A percentile compares a stretch with the other conserved stretches of the same genome.
These are phyloP conservation scores for Gyrodon lividus DNA, from an alignment of 768 basidiomycete genomes.

Conservation along the genomic window DNA sequence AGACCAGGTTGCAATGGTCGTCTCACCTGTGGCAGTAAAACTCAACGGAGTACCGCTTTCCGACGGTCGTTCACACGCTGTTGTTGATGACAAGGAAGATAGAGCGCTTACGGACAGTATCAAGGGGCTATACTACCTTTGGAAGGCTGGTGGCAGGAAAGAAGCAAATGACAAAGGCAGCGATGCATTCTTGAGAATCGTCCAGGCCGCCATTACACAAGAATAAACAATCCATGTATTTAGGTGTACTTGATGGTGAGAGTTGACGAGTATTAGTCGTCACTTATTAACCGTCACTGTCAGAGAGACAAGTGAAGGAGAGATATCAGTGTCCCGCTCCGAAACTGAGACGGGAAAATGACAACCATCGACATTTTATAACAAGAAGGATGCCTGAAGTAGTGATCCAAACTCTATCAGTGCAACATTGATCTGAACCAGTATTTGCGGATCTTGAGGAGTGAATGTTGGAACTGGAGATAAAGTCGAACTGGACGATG, in stretches of 20 bases:
- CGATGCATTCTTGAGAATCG: slow-evolving; percentile 34
- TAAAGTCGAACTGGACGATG: slow-evolving; percentile 10
- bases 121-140: slow-evolving; percentile 56
- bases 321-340: neutral
- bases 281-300: neutral
- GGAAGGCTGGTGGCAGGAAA: slow-evolving; percentile 43
- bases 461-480: slow-evolving; percentile 15
- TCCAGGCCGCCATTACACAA: slow-evolving; percentile 28
- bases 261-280: neutral
- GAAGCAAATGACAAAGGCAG: slow-evolving; percentile 20
- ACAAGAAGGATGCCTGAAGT: slow-evolving; percentile 12
- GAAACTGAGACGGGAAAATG: no score
- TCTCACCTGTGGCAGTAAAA: slow-evolving; percentile 15
- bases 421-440: slow-evolving; percentile 24
- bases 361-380: neutral
- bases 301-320: neutral
- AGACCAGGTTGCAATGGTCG: slow-evolving; percentile 9
- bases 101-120: slow-evolving; percentile 52
- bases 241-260: neutral
- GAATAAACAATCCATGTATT: slow-evolving; percentile 9
- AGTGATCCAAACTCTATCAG: slow-evolving; percentile 25
- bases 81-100: slow-evolving; percentile 24
- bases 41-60: slow-evolving; percentile 11
- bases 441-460: slow-evolving; percentile 19
- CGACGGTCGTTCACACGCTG: neutral